Base-by-base conservation (phyloP, 495 filamentous ascomycete genomes). In the Cladorrhinum samala region DNA sequence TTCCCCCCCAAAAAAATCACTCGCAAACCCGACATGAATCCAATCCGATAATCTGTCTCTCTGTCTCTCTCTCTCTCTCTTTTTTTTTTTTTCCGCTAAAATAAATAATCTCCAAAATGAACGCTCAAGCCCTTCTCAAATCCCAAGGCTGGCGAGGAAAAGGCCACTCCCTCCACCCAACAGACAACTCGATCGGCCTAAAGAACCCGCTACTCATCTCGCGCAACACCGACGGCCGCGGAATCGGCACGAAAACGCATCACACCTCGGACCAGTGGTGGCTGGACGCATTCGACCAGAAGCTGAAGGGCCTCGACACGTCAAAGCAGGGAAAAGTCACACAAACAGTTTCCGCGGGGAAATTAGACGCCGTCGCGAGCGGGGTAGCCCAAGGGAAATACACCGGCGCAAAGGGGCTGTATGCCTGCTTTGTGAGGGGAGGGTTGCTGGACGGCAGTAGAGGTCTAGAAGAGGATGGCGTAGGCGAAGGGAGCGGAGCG, bases 381-480 rank as follows among this genome's bases (percentile, higher is more conserved):
- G 47, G 36, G n/a, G 44, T 30, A n/a, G 69, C 67, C 17, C 57
- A 63, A 24, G 71, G 67, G 25, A 76, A 73, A 43, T 76, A 75
- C 44, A 70, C 69, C 23, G 73, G 79, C 1, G 62, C 61, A 0
- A 71, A 73, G 27, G 86, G 89, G 23, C 73, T 96, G 5, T 96
- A 96, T 67, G 80, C 84, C 14, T 82, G 78, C 52, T 96, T 96
- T 65, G 88, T 95, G 9, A 77, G 77, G 52, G 91, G 91, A 16
- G 82, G 87, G 51, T 69, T 77, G 36, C 68, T 95, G 49, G 70
- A 72, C n/a, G 90, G 91, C 9, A 91, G 87, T 1, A 20, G 54
- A 14, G 37, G 42, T 23, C 5, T 7, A 1, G 50, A 38, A 16
- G 11, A 8, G 40, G 58, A 64, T 43, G n/a, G n/a, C n/a, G n/a